Evolutionary conservation across 2,329 filamentous ascomycete genomes (phyloP), one percentile per base, ranked within the genome.

Genomic region (Macrophomina tecta): DNA sequence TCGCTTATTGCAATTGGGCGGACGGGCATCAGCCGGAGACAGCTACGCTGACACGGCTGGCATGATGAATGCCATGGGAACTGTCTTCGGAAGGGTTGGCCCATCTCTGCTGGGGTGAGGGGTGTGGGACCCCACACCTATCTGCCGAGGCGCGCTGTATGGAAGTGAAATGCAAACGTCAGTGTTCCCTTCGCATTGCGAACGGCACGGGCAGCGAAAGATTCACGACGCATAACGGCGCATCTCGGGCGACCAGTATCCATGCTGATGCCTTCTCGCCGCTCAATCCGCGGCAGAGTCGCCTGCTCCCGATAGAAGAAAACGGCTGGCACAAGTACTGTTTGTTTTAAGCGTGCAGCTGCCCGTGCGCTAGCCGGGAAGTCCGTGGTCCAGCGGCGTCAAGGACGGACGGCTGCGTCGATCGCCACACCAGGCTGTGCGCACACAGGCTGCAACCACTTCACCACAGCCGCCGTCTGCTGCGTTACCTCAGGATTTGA

Each of bases 331-430:
- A 61, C 40, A 40, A 42, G 38, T 7, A 38, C 23, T 14, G 16
- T 48, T 58, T 36, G 3, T 30, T 62, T 62, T 49, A 62, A 36
- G 36, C 42, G 32, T 38, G 58, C 45, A 49, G 58, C 30, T 45
- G 58, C 30, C 58, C 45, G 58, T 62, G 58, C 58, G 30, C 32
- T 62, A 49, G 45, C 42, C 56, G 30, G 38, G 56, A 28, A 55
- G 40, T 14, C 45, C 45, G 32, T 49, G 58, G 58, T 23, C 42
- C n/a, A 49, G 38, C 58, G 58, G 58, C 58, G 58, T 49, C 45
- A 49, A 45, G 34, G 45, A 48, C 58, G 58, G 58, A 30, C 58
- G 58, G 58, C 58, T 62, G 58, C 58, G 58, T 62, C 58, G 58
- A 62, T 62, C 58, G 42, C 34, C 30, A 38, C 30, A 38, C 36